These are phyloP conservation scores for Tilletia setariae DNA, from an alignment of 1,284 basidiomycete genomes.

Conservation along the genomic window DNA sequence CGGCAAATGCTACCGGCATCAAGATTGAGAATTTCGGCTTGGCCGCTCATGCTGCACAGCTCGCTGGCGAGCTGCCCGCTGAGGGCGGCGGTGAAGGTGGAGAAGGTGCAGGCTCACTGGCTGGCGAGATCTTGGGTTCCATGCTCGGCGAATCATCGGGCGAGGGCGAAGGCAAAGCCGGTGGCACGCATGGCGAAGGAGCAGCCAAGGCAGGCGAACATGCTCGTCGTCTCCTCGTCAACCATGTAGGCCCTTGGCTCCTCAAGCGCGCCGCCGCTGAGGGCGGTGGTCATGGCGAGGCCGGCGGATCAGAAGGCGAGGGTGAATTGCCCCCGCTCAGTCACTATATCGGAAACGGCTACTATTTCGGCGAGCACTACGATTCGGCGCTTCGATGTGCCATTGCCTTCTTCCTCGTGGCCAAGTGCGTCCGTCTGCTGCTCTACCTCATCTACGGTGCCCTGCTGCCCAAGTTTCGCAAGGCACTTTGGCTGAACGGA, in stretches of 20 bases:
- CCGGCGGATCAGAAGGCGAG: neutral
- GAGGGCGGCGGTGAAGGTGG: neutral
- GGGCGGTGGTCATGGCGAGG: neutral
- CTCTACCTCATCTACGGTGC: conserved; percentile 45
- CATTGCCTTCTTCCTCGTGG: conserved; percentile 44
- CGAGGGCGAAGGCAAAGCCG: neutral
- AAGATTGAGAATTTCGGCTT: conserved; percentile 24
- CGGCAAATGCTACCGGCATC: conserved; percentile 43
- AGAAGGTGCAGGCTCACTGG: neutral
- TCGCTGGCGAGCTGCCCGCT: neutral
- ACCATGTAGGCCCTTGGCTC: conserved; percentile 11
- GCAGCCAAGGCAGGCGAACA: neutral
- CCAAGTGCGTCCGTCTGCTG: conserved; percentile 37
- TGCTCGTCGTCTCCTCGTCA: conserved; percentile 1
- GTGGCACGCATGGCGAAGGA: neutral
- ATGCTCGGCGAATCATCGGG: neutral
- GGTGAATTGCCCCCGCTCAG: neutral
- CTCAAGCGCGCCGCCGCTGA: neutral
- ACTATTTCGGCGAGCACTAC: conserved; percentile 40
- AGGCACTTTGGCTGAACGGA: conserved; percentile 41
- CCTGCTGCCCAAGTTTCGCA: conserved; percentile 44
- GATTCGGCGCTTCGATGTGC: conserved; percentile 33
- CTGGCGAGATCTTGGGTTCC: neutral
- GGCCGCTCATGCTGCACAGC: conserved; percentile 3
- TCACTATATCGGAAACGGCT: neutral